Evolutionary conservation across 2,329 filamentous ascomycete species (phyloP), one percentile per base, ranked within the genome.

Genomic region (Verticillium tricorpus): DNA sequence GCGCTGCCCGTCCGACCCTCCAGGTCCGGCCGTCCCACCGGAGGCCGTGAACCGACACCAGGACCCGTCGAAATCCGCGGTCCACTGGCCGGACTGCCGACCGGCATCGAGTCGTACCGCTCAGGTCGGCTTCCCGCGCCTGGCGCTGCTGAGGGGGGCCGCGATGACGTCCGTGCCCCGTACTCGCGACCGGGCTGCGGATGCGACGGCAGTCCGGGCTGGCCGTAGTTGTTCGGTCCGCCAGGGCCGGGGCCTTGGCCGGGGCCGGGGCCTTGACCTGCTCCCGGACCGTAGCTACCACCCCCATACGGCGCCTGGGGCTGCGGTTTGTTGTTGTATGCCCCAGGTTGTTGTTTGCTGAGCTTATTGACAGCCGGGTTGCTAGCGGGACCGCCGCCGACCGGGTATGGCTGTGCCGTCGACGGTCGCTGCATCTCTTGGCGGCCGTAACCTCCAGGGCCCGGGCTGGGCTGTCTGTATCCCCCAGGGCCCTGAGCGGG

Each of bases 391-490:
- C 74, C 71, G 1, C 69, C 55, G 32, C 66, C 60, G 34, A 72
- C 63, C 52, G 66, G 61, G 40, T 68, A 67, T 1, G 66, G 62
- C 56, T 72, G 71, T 25, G 66, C 59, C 61, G 73, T 71, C 31
- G 69, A 67, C 55, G 72, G 70, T 54, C 69, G 54, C 50, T 70
- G 62, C 61, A 61, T n/a, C 22, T 67, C 66, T 11, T 72, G 66
- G 35, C 59, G 57, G 60, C 68, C 59, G 63, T 69, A 28, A 57
- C 57, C 57, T 39, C n/a, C 19, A 17, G 64, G 74, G 67, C 71
- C 78, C 65, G 75, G 78, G 65, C 72, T 80, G 14, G 72, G 69
- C 57, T 77, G 73, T 32, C 77, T 72, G 64, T 81, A 80, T 1
- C 73, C 77, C 3, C 69, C 66, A 1, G 76, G 75, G 17, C 71